These are phyloP conservation scores for Cytospora leucostoma DNA, from an alignment of 2,329 filamentous ascomycete species.

Conservation along the genomic window DNA sequence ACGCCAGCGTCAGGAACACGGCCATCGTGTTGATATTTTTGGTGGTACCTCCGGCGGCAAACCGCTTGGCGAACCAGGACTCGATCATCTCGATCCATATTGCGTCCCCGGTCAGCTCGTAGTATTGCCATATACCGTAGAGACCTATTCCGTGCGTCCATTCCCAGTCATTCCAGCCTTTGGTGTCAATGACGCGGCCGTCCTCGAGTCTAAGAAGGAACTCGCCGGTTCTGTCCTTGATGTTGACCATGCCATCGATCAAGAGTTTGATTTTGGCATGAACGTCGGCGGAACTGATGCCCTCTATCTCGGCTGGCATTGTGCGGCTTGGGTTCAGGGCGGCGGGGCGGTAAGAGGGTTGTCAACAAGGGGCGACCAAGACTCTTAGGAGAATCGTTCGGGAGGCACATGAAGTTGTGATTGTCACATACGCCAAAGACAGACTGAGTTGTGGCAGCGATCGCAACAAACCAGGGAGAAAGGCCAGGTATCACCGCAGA, in stretches of 20 bases:
- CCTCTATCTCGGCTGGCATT: conserved; percentile 47
- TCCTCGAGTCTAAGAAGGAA: conserved; percentile 72
- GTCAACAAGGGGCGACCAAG: not conserved
- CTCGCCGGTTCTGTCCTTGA: conserved; percentile 72
- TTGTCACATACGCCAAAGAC: not conserved
- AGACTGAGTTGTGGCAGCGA: not conserved
- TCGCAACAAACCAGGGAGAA: not conserved
- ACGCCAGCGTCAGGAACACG: conserved; percentile 72
- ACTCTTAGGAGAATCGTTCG: too few species aligned
- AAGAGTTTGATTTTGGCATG: conserved; percentile 63
- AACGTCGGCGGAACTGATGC: conserved; percentile 49
- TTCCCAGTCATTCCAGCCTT: conserved; percentile 83
- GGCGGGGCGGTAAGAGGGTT: not conserved
- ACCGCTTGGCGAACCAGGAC: conserved; percentile 70
- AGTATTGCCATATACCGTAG: conserved; percentile 82
- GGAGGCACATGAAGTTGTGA: conserved; percentile 2
- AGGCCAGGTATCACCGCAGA: too few species aligned
- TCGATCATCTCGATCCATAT: conserved; percentile 66
- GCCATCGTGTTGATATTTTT: conserved; percentile 90
- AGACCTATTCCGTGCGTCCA: conserved; percentile 81
- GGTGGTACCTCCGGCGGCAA: conserved; percentile 70
- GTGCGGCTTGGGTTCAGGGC: conserved; percentile 19
- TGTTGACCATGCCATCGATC: conserved; percentile 75
- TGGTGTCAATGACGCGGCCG: conserved; percentile 78
- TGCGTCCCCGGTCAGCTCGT: conserved; percentile 66